These are phyloP conservation scores for Cubamyces sp. DNA, from an alignment of 768 basidiomycete species.

Conservation along the genomic window DNA sequence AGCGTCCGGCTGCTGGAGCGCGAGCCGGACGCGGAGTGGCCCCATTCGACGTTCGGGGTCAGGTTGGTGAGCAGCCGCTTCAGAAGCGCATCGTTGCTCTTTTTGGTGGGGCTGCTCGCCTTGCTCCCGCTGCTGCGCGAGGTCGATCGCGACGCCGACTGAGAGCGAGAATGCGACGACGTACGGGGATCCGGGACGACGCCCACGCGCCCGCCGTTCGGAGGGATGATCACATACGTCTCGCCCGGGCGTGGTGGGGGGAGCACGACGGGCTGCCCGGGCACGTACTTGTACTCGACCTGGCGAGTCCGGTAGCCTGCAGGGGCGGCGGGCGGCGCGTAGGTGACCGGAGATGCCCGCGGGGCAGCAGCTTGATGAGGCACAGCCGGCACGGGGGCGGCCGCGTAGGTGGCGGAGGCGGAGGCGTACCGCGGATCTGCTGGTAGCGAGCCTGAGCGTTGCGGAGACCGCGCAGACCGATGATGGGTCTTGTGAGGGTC, in stretches of 20 bases:
- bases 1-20: constrained; percentile 15
- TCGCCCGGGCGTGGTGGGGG: constrained; percentile 33
- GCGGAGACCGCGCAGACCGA: constrained; percentile 17
- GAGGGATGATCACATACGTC: constrained; percentile 34
- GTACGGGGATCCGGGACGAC: constrained; percentile 21
- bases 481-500: constrained; percentile 6
- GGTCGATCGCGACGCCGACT: constrained; percentile 11
- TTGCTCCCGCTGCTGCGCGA: constrained; percentile 17
- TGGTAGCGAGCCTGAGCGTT: constrained; percentile 19
- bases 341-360: constrained; percentile 18
- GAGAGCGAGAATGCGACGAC: constrained; percentile 10
- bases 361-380: constrained; percentile 7
- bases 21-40: constrained; percentile 12
- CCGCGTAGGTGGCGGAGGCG: constrained; percentile 13
- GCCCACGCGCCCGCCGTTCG: constrained; percentile 28
- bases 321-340: constrained; percentile 15
- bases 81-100: constrained; percentile 25
- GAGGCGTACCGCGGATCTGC: constrained; percentile 16
- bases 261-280: constrained; percentile 24
- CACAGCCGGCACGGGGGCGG: constrained; percentile 5
- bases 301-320: constrained; percentile 18
- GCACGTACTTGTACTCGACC: constrained; percentile 17
- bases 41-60: constrained; percentile 23
- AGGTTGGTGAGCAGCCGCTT: constrained; percentile 30
- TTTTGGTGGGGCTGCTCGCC: constrained; percentile 22